These are phyloP conservation scores for Phytophthora europaea DNA, from an alignment of 352 stramenopile species.

Conservation along the genomic window DNA sequence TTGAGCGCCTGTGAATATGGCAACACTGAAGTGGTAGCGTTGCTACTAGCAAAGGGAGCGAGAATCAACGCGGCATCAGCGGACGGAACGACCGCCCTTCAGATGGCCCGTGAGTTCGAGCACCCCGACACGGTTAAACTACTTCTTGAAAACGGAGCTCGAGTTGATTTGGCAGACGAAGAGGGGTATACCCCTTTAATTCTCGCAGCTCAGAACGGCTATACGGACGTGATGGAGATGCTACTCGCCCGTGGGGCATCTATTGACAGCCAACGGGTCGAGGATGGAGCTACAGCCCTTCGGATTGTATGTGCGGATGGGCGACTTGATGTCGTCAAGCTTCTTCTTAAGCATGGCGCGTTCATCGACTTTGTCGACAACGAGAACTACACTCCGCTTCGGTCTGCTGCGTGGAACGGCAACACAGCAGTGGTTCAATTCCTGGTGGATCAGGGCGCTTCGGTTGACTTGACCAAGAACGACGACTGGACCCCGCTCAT, in stretches of 20 bases:
- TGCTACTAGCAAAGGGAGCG: slow-evolving; percentile 2
- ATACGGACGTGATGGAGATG: slow-evolving; percentile 12
- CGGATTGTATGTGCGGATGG: slow-evolving; percentile 6
- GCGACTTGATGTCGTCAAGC: slow-evolving; percentile 3
- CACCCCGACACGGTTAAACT: not conserved
- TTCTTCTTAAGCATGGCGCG: slow-evolving; percentile 12
- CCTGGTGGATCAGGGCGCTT: slow-evolving; percentile 11
- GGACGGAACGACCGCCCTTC: not conserved
- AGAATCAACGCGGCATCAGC: not conserved
- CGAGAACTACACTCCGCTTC: slow-evolving; percentile 9
- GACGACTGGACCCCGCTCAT: slow-evolving; percentile 14
- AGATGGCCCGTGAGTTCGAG: not conserved
- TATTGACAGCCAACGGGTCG: slow-evolving; percentile 6
- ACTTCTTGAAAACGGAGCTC: not conserved
- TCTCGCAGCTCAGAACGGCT: not conserved
- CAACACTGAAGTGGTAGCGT: not conserved
- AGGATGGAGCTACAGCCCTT: slow-evolving; percentile 8
- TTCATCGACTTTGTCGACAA: slow-evolving; percentile 6
- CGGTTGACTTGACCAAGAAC: slow-evolving; percentile 13
- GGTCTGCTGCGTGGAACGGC: slow-evolving; percentile 3
- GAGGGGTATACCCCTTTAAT: not conserved
- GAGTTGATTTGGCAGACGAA: slow-evolving; percentile 1
- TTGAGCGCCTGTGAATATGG: slow-evolving; percentile 6
- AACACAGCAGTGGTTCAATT: slow-evolving; percentile 3
- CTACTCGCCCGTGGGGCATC: slow-evolving; percentile 13